A percentile compares a stretch with the other conserved stretches of the same genome.
These are phyloP conservation scores for Daldinia caldariorum DNA, from an alignment of 495 filamentous ascomycete species.

Conservation along the genomic window DNA sequence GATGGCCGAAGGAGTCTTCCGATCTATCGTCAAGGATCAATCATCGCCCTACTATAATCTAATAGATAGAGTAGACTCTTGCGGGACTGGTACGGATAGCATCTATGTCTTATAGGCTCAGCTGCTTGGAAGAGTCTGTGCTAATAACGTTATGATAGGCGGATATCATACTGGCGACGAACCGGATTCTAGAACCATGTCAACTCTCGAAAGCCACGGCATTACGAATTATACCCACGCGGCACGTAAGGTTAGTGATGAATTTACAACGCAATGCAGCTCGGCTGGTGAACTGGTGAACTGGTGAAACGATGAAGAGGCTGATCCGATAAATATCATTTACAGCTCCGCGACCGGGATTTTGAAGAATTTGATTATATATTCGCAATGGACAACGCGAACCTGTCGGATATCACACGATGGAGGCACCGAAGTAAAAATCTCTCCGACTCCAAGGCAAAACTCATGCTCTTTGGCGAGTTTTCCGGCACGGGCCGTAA, in stretches of 20 bases:
- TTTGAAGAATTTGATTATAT: slow-evolving; percentile 91
- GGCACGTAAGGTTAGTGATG: slow-evolving; percentile 72
- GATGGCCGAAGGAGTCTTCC: slow-evolving; percentile 96
- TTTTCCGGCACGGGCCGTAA: slow-evolving; percentile 72
- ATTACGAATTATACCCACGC: slow-evolving; percentile 80
- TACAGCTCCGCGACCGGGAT: slow-evolving; percentile 60
- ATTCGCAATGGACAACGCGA: slow-evolving; percentile 92
- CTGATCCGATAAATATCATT: not conserved
- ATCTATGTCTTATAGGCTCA: not conserved
- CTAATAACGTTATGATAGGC: slow-evolving; percentile 45
- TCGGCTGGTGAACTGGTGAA: not conserved
- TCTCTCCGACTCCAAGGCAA: slow-evolving; percentile 54
- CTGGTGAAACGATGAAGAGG: not conserved
- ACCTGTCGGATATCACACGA: slow-evolving; percentile 74
- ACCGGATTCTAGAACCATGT: slow-evolving; percentile 86
- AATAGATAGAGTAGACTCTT: slow-evolving; percentile 81
- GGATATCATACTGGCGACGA: slow-evolving; percentile 79
- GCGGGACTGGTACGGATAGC: slow-evolving; percentile 72
- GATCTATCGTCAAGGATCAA: slow-evolving; percentile 67
- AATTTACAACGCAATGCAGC: not conserved
- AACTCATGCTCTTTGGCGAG: slow-evolving; percentile 85
- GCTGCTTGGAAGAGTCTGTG: not conserved
- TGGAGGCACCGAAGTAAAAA: slow-evolving; percentile 63
- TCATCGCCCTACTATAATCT: slow-evolving; percentile 62
- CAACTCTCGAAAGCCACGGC: slow-evolving; percentile 75